Evolutionary conservation across 2,329 filamentous ascomycete species (phyloP), one percentile per base, ranked within the genome.

Genomic region (Nothophaeocryptopus gaeumannii): DNA sequence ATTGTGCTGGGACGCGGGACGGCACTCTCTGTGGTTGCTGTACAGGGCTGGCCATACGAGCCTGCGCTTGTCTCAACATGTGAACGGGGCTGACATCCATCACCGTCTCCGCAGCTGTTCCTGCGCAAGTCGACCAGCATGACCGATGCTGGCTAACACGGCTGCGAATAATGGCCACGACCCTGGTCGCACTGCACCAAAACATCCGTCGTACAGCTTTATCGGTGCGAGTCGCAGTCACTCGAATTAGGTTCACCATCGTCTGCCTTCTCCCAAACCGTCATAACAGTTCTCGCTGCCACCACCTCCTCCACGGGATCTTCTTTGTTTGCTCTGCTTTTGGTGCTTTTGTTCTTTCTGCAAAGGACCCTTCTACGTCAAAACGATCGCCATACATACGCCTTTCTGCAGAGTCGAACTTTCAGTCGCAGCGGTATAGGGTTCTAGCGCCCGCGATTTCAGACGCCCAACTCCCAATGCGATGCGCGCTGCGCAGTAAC

Each of bases 171-270:
- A 48, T 50, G 43, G 15, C 39, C 35, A 26, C 40, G 26, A 39
- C 45, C 52, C 52, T 41, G 31, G 52, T 54, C 52, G 44, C 41
- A 53, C 52, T 31, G 39, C 40, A 41, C 42, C 42, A 39, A 31
- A n/a, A 26, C 38, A 20, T 26, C 8, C 15, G 50, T 54, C 39
- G 51, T 57, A 48, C 55, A 54, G 20, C 48, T 42, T 53, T 58
- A 53, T 55, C 50, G 51, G 41, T 51, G 37, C 52, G 52, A 58
- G 42, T 58, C 51, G 51, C 49, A 30, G 20, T 14, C 12, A 45
- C 20, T 42, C 47, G 38, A 47, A 48, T 50, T 45, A 39, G 45
- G 36, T 34, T 47, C 20, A 26, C 20, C 20, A 26, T 26, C 15
- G 36, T 45, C 20, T 48, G 45, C 38, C 41, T 49, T 7, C 55